phyloP scores from a whole-genome alignment of 2,329 filamentous ascomycete genomes.

The Celoporthe dispersa region DNA sequence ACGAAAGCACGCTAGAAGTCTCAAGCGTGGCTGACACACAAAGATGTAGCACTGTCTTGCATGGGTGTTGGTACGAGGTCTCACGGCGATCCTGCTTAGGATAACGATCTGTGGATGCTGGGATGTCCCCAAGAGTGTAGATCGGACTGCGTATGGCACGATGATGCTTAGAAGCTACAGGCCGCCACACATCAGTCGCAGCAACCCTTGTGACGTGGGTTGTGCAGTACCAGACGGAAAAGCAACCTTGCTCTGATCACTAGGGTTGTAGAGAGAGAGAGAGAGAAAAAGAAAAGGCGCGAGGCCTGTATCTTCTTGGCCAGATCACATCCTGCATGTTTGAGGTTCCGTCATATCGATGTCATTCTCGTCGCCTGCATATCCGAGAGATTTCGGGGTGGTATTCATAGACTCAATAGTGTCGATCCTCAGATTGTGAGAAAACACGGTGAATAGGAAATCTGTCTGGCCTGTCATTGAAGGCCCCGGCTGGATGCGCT shows the following conservation, averaged over 20 bases:
- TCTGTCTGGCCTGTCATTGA: not conserved
- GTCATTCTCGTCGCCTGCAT: not conserved
- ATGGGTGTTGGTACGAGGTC: not conserved
- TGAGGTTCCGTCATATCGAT: not conserved
- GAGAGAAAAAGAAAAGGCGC: not conserved
- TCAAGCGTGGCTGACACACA: not conserved
- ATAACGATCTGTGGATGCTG: not conserved
- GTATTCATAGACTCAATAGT: not conserved
- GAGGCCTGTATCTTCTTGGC: not conserved
- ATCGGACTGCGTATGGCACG: not conserved
- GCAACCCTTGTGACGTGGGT: not conserved
- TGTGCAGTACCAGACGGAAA: not conserved
- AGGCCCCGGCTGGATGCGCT: no score
- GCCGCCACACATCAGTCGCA: not conserved
- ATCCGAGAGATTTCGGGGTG: not conserved
- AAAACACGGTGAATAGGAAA: no score
- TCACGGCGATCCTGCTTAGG: not conserved
- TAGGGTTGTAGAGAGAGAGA: no score
- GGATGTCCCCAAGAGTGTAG: not conserved
- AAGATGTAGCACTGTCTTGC: not conserved
- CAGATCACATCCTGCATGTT: not conserved
- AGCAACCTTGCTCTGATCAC: not conserved
- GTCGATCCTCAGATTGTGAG: not conserved
- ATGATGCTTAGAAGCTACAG: not conserved
- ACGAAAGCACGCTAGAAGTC: not conserved